Evolutionary conservation across 768 basidiomycete species (phyloP).

Genomic region (Psilocybe tampanensis): DNA sequence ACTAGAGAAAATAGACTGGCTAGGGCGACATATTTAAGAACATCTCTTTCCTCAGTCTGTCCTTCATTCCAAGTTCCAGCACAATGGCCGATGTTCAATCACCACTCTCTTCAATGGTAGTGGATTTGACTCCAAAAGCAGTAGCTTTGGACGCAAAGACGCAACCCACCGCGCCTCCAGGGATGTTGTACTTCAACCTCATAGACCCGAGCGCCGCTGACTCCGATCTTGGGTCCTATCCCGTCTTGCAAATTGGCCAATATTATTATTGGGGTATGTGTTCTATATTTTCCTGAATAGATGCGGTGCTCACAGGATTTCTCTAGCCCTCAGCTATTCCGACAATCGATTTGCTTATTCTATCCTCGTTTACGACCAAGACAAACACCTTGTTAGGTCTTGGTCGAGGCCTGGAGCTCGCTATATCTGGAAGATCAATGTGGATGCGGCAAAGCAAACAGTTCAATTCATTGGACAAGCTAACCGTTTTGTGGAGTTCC

Average conservation of each 20-base stretch:
- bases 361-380: neutral
- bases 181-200: neutral
- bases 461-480: no score
- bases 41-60: no score
- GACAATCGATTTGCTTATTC: neutral
- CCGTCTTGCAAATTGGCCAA: neutral
- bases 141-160: neutral
- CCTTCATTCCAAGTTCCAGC: no score
- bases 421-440: neutral
- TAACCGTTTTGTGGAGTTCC: neutral
- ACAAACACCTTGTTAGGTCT: neutral
- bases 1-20: no score
- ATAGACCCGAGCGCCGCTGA: neutral
- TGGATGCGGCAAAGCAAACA: neutral
- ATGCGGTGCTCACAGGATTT: neutral
- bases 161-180: neutral
- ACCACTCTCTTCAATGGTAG: no score
- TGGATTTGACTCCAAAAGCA: no score
- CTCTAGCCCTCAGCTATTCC: neutral
- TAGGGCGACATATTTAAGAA: no score
- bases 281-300: neutral
- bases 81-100: no score
- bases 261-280: neutral
- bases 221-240: neutral
- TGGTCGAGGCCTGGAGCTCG: neutral